Conservation (phyloP, 2,329 filamentous ascomycete species). For the Colletotrichum sp. region DNA sequence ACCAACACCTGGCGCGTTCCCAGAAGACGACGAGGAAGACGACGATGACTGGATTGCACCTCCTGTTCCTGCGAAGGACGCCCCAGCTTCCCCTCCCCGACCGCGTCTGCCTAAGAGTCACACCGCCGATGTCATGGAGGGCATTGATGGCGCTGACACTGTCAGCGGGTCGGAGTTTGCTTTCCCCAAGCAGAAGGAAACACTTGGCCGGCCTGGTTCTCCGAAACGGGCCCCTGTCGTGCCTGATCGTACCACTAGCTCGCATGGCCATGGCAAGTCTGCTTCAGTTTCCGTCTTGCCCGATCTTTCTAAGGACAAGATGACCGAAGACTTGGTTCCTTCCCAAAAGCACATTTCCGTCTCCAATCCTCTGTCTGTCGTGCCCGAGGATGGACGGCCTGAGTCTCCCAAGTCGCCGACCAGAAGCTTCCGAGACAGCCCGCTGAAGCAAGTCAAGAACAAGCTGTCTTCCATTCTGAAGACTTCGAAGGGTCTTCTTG, state of each 20-base stretch:
- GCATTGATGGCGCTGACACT: constrained; percentile 52
- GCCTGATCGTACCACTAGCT: constrained; percentile 33
- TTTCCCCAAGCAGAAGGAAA: constrained; percentile 44
- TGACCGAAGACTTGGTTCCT: constrained; percentile 32
- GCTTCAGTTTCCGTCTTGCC: constrained; percentile 64
- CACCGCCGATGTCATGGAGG: constrained; percentile 66
- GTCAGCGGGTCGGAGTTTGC: constrained; percentile 52
- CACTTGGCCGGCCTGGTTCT: constrained; percentile 34
- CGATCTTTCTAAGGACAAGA: constrained; percentile 23
- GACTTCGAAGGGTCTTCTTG: constrained; percentile 84
- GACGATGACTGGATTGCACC: constrained; percentile 69
- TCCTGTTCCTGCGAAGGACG: constrained; percentile 34
- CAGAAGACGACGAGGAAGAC: constrained; percentile 52
- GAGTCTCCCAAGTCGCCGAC: constrained; percentile 63
- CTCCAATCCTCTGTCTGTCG: constrained; percentile 61
- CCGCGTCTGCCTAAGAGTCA: constrained; percentile 64
- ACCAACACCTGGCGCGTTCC: constrained; percentile 64
- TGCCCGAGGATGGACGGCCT: constrained; percentile 42
- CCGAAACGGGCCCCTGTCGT: constrained; percentile 36
- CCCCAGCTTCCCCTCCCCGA: constrained; percentile 47
- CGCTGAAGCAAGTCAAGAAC: constrained; percentile 89
- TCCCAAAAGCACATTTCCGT: constrained; percentile 67
- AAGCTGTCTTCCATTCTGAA: constrained; percentile 91
- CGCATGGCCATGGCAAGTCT: constrained; percentile 63
- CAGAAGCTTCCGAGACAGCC: constrained; percentile 70